Base-by-base conservation (phyloP, 768 basidiomycete genomes). In the Pisolithus albus region DNA sequence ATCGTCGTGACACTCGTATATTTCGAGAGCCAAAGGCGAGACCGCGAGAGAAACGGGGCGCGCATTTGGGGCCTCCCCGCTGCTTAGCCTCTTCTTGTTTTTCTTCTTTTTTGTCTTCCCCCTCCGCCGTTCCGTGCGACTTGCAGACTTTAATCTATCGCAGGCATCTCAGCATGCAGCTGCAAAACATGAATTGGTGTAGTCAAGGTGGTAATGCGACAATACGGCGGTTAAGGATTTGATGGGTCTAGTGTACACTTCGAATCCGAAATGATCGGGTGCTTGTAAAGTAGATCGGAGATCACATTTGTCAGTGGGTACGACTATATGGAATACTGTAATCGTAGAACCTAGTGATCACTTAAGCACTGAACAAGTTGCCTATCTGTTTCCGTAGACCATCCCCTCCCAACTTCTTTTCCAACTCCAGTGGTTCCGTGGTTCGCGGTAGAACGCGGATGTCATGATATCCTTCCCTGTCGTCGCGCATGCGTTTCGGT, bases 401-500 rank as follows among this genome's bases (percentile, higher is more conserved):
- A 7, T 7, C 18, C 32, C 46, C 59, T 1, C 65, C 67, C 9
- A 66, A 7, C 50, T 26, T 48, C 7, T 11, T 42, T 16, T 64
- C 59, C 28, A 61, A 16, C 42, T 55, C 24, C 7, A 40, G 44
- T 1, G 61, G 61, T 4, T 23, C 26, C 9, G 44, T 47, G 34
- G 57, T 9, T 21, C 58, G 16, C 6, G 34, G 11, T 1, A 38
- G 40, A 24, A 45, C 4, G 2, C 8, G 19, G 16, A 23, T 24
- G 30, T 46, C 55, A 13, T 51, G 37, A 41, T 30, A 37, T 42
- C 16, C 10, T 6, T 52, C 51, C 1, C n/a, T 32, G 32, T 39
- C 51, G 18, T 38, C 46, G 21, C 4, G 21, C 4, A 23, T 23
- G 4, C 21, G 21, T 23, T 23, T 4, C 21, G 21, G 21, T 2